Conservation (phyloP, 176 grass and related monocot genomes). For the Saccharum spontaneum region DNA sequence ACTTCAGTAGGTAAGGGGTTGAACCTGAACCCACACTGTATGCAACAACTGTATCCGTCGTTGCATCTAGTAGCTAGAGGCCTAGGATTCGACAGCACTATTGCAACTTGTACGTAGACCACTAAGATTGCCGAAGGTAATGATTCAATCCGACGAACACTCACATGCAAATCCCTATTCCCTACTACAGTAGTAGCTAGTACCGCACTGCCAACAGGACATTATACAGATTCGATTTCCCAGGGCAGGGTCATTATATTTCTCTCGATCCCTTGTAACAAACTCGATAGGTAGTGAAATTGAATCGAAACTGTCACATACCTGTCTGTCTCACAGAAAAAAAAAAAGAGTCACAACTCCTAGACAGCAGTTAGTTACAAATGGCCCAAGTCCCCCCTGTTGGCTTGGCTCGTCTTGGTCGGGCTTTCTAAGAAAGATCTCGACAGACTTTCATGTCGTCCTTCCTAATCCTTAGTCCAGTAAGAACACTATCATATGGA, state of each 20-base stretch:
- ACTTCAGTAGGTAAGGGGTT: not conserved
- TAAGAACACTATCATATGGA: too few relatives aligned
- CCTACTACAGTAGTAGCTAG: not conserved
- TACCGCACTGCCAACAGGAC: not conserved
- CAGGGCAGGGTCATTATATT: not conserved
- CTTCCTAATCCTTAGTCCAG: too few relatives aligned
- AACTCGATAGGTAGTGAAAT: not conserved
- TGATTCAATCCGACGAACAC: not conserved
- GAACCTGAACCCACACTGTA: not conserved
- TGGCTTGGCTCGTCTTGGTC: too few relatives aligned
- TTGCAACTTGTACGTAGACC: not conserved
- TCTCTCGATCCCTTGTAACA: not conserved
- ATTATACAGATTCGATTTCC: not conserved
- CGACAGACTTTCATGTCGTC: too few relatives aligned
- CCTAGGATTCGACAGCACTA: slow-evolving; percentile 1
- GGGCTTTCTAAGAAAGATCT: too few relatives aligned
- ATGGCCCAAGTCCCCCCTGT: too few relatives aligned
- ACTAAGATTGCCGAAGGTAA: not conserved
- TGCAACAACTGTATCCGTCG: not conserved
- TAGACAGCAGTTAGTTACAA: too few relatives aligned
- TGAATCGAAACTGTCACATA: not conserved
- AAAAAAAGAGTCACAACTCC: too few relatives aligned
- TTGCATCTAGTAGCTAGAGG: not conserved
- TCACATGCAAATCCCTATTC: not conserved
- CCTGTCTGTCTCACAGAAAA: too few relatives aligned